Percentiles rank a stretch among this genome's conserved stretches.
phyloP scores from a whole-genome alignment of 768 basidiomycete genomes.

The Tulasnella sp. region DNA sequence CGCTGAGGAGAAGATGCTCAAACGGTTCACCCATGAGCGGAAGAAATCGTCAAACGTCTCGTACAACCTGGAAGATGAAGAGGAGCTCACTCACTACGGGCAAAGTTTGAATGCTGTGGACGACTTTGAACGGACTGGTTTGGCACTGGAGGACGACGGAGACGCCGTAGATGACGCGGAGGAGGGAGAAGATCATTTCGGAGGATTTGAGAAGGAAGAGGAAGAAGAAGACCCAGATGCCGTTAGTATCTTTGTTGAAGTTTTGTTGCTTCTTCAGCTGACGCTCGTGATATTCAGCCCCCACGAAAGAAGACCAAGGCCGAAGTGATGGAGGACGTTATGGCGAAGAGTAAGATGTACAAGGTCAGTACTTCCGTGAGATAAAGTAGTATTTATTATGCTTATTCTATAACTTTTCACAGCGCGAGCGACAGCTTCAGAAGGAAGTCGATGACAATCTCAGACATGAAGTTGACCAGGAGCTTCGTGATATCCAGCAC shows the following conservation, averaged over 20 bases:
- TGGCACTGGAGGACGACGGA: conserved; percentile 39
- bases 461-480: conserved; percentile 78
- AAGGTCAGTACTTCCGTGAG: conserved; percentile 41
- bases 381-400: neutral
- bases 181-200: conserved; percentile 67
- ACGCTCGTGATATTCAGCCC: conserved; percentile 36
- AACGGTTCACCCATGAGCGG: conserved; percentile 86
- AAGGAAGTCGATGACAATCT: conserved; percentile 75
- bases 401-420: neutral
- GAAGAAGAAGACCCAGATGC: conserved; percentile 44
- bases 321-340: conserved; percentile 96
- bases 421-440: conserved; percentile 84
- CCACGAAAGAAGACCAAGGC: conserved; percentile 82
- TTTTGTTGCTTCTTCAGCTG: conserved; percentile 1
- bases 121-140: conserved; percentile 65
- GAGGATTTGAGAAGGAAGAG: conserved; percentile 64
- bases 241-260: conserved; percentile 21
- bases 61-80: conserved; percentile 68
- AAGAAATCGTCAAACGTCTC: conserved; percentile 78
- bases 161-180: conserved; percentile 56
- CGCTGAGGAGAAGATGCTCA: conserved; percentile 94
- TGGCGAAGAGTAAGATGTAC: conserved; percentile 92
- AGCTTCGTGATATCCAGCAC: conserved; percentile 68
- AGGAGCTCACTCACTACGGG: conserved; percentile 84
- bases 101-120: conserved; percentile 76